phyloP scores from a whole-genome alignment of 352 stramenopile genomes.

The Phytophthora rubi region DNA sequence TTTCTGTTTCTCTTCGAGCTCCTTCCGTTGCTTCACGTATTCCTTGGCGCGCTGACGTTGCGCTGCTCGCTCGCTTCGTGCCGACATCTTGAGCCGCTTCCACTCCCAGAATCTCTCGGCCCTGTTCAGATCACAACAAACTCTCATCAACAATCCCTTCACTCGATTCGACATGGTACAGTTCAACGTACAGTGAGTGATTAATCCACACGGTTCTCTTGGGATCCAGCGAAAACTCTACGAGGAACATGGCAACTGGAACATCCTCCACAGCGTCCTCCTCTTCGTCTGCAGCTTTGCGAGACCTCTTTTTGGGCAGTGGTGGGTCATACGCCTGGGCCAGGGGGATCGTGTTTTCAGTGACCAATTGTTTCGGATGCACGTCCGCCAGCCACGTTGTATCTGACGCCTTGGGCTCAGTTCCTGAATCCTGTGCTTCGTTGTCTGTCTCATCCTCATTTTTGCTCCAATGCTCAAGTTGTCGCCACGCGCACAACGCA shows the following conservation, averaged over 20 bases:
- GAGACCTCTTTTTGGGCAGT: conserved; percentile 23
- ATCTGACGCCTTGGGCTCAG: neutral
- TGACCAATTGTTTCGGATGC: conserved; percentile 39
- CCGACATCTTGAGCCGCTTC: conserved; percentile 44
- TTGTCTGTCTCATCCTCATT: neutral
- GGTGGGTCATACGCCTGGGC: conserved; percentile 18
- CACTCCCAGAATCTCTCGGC: conserved; percentile 61
- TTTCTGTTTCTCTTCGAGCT: conserved; percentile 16
- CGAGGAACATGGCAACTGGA: conserved; percentile 66
- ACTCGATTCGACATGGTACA: neutral
- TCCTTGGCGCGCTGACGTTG: conserved; percentile 23
- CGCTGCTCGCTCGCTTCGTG: conserved; percentile 28
- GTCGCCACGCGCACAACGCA: conserved; percentile 39
- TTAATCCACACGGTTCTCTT: conserved; percentile 70
- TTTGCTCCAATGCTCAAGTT: conserved; percentile 40
- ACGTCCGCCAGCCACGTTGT: conserved; percentile 37
- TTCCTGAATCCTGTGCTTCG: neutral
- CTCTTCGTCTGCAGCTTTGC: conserved; percentile 15
- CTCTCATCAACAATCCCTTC: neutral
- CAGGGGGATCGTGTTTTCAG: conserved; percentile 36
- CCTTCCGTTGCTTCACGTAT: conserved; percentile 21
- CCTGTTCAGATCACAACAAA: conserved; percentile 21
- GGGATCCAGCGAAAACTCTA: conserved; percentile 74
- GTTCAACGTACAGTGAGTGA: conserved; percentile 58
- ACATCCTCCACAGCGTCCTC: conserved; percentile 38